Evolutionary conservation across 805 yeast species (phyloP), one percentile per base, ranked within the genome.

Genomic region (Sugiyamaella americana): DNA sequence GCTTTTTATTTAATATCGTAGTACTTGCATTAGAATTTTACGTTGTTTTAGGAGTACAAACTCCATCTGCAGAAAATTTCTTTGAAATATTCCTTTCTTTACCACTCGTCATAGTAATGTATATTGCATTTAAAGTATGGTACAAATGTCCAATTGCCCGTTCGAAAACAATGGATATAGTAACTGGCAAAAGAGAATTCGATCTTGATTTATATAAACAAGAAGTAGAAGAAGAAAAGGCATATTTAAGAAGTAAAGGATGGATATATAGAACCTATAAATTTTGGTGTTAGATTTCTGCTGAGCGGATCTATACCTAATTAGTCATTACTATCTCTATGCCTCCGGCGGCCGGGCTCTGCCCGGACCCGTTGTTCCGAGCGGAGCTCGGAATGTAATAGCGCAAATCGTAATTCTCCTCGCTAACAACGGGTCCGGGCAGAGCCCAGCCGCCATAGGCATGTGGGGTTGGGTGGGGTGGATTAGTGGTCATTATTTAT

Each of bases 1-100:
- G 32, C 3, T 58, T 74, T 83, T 84, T 23, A 63, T 66, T 87
- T 59, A 79, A 80, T 61, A 34, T 73, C 20, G 63, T 82, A 46
- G 79, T 86, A 51, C 68, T 87, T 50, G 67, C 76, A 46, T 85
- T 87, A 23, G 88, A 84, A 66, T 84, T 86, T 71, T 86, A 89
- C 86, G 72, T 81, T 48, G 88, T 91, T 4, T 66, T 84, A 35
- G 78, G 71, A 17, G 63, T 80, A 67, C 70, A 86, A 85, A 52
- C 56, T 1, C 69, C 71, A 5, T 48, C 56, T 43, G 72, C 73
- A 30, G 34, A 47, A 16, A 53, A 40, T 44, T 79, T 79, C 63
- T 78, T 79, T 70, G 66, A 70, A 63, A 63, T 68, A 40, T 79
- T 76, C 58, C 61, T 79, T 41, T 79, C 82, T 3, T 67, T 62